Conservation (phyloP, 495 filamentous ascomycete species). For the Xylaria palmicola region DNA sequence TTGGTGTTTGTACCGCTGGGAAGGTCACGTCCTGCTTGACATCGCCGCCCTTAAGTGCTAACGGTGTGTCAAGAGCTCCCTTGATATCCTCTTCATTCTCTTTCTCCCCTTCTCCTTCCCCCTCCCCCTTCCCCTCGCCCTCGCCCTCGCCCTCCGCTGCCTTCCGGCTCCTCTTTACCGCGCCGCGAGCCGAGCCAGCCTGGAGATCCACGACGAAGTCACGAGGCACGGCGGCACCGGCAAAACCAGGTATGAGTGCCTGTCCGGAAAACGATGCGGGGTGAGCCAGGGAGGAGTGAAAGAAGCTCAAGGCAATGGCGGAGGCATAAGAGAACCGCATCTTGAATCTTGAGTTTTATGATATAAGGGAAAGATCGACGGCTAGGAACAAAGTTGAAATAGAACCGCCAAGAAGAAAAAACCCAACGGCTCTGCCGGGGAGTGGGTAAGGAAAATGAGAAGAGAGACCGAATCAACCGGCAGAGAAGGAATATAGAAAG, state of each 20-base stretch:
- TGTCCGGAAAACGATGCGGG: background rate
- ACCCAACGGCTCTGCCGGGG: background rate
- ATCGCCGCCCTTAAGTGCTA: slow-evolving; percentile 26
- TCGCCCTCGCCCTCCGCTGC: background rate
- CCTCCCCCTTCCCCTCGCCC: background rate
- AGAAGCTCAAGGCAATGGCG: background rate
- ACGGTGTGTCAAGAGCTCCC: slow-evolving; percentile 18
- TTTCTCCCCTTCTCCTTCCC: background rate
- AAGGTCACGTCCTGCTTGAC: slow-evolving; percentile 31
- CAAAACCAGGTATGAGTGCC: background rate
- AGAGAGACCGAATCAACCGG: background rate
- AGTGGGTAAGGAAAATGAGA: too few relatives aligned
- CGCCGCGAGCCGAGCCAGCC: background rate
- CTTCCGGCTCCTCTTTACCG: background rate
- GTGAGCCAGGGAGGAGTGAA: background rate
- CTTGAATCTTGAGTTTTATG: background rate
- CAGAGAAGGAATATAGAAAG: background rate
- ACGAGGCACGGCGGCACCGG: background rate
- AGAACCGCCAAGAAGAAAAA: background rate
- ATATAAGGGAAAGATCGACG: background rate
- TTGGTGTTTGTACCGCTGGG: slow-evolving; percentile 28
- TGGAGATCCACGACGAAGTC: background rate
- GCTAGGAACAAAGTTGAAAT: background rate
- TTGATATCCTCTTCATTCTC: background rate
- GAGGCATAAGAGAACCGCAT: background rate